These are phyloP conservation scores for Yarrowia divulgata DNA, from an alignment of 805 yeast genomes.

Conservation along the genomic window DNA sequence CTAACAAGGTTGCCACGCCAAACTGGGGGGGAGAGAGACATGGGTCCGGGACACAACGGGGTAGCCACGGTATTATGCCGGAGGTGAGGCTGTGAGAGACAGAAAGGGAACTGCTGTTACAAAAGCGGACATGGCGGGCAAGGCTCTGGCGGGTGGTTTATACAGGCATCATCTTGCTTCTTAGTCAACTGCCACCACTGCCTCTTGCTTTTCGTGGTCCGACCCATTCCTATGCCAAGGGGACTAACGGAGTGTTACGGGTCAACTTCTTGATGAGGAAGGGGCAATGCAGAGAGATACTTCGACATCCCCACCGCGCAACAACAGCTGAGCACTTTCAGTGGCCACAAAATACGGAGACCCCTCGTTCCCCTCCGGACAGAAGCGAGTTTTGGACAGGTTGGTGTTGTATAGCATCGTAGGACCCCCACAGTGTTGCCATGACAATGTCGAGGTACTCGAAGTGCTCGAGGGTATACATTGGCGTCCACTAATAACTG, in stretches of 20 bases:
- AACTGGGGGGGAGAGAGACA: neutral
- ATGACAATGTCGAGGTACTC: too few relatives aligned
- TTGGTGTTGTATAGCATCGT: too few relatives aligned
- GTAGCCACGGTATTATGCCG: conserved; percentile 10
- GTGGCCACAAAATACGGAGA: neutral
- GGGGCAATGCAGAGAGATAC: conserved; percentile 6
- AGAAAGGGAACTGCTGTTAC: neutral
- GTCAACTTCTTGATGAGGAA: conserved; percentile 5
- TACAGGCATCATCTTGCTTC: too few relatives aligned
- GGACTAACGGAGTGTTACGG: conserved; percentile 1
- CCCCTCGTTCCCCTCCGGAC: neutral
- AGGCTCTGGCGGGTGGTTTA: too few relatives aligned
- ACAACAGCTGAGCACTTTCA: neutral
- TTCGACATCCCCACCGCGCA: neutral
- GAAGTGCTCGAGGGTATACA: neutral
- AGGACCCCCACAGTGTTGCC: too few relatives aligned
- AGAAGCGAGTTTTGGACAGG: neutral
- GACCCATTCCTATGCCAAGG: conserved; percentile 17
- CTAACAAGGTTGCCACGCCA: conserved; percentile 12
- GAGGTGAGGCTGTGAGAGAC: neutral
- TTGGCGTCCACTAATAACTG: neutral
- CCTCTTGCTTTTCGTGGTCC: neutral
- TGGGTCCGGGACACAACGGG: neutral
- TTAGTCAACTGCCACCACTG: too few relatives aligned
- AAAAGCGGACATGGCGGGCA: neutral